Base-by-base conservation (phyloP, 2,329 filamentous ascomycete genomes). In the Alternaria sp. region DNA sequence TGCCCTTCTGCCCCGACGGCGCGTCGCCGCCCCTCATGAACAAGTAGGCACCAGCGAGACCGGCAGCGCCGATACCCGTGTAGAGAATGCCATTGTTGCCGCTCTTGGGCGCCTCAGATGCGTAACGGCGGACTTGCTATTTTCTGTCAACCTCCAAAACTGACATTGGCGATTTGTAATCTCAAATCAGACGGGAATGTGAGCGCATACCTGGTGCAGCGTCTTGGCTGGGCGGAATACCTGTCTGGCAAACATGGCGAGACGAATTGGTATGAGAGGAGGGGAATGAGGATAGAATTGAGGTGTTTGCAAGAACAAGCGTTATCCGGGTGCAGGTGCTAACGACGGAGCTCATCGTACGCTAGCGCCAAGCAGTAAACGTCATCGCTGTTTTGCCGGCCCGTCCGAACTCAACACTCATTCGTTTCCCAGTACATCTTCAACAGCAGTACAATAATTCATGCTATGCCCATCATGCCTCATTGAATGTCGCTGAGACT, bases 121-220 rank as follows among this genome's bases (percentile, higher is more conserved):
- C 92, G 81, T 97, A 97, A 75, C 86, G 85, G 77, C 89, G 88
- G 78, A 88, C 84, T 77, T 87, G 85, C 89, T 91, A 73, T 23
- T 57, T 59, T 30, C 57, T 57, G 65, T 78, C 66, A 77, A 73
- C 67, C 21, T 62, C 25, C 23, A 46, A 15, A 10, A 13, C 43
- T 23, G 44, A 65, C 57, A 54, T 59, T 56, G 19, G 57, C 17
- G 52, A 66, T 67, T 56, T 63, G 58, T 66, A 58, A 76, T 71
- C 63, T 47, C 59, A 62, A 62, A 64, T 56, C 61, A 11, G 49
- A 59, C 59, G 59, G 30, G 43, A 44, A 65, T 36, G 56, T 55
- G 52, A 19, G 46, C 28, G 68, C 77, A 60, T 73, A 83, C 81
- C 72, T 77, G 78, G 36, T 76, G 77, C 71, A 83, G 73, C 67